These are phyloP conservation scores for Aureobasidium leucospermi DNA, from an alignment of 2,329 filamentous ascomycete genomes.

Conservation along the genomic window DNA sequence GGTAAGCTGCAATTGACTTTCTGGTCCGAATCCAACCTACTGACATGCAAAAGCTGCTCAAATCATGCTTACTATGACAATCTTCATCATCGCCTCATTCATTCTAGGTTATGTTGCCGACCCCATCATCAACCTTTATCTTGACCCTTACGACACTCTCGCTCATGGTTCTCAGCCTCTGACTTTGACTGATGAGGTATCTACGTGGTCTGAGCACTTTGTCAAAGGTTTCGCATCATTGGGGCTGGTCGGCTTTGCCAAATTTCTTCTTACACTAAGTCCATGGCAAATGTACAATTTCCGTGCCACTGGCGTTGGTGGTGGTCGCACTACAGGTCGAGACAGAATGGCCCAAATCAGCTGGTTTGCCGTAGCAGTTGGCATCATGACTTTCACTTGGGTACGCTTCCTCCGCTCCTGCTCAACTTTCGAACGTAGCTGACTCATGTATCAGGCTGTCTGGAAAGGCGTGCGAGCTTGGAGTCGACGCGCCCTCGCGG, in stretches of 20 bases:
- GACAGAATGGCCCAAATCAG: conserved; percentile 72
- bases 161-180: conserved; percentile 16
- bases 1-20: conserved; percentile 25
- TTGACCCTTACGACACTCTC: conserved; percentile 57
- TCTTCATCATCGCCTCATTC: conserved; percentile 69
- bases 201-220: conserved; percentile 75
- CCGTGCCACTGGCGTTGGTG: conserved; percentile 52
- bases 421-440: conserved; percentile 18
- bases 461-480: conserved; percentile 74
- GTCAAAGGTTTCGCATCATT: conserved; percentile 84
- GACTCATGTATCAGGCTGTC: conserved; percentile 49
- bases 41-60: conserved; percentile 49
- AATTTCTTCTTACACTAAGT: conserved; percentile 66
- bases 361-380: conserved; percentile 71
- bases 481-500: conserved; percentile 65
- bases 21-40: not conserved
- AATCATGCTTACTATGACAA: conserved; percentile 60
- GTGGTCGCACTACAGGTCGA: conserved; percentile 58
- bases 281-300: conserved; percentile 74
- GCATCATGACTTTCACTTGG: conserved; percentile 69
- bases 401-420: conserved; percentile 43
- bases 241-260: conserved; percentile 76
- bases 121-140: conserved; percentile 81
- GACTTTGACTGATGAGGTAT: conserved; percentile 40
- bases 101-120: conserved; percentile 85